Conservation (phyloP, 495 filamentous ascomycete species). For the Evansstolkia leycettana region DNA sequence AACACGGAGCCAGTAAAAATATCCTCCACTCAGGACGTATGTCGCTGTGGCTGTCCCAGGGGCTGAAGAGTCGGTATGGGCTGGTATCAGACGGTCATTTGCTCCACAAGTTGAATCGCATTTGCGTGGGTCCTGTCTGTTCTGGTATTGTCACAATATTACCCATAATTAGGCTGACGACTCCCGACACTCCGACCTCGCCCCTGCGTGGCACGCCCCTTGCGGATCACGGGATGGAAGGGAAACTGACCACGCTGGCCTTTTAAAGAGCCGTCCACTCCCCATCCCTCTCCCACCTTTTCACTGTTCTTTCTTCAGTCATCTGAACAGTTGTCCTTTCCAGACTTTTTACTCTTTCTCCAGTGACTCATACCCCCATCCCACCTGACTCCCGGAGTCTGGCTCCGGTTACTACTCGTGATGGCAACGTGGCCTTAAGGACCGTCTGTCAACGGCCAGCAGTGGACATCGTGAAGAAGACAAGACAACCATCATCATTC, state of each 20-base stretch:
- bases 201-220: too few relatives aligned
- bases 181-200: too few relatives aligned
- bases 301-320: neutral
- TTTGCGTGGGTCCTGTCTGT: too few relatives aligned
- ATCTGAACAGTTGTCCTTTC: slow-evolving; percentile 26
- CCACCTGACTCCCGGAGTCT: slow-evolving; percentile 3
- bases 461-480: neutral
- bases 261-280: slow-evolving; percentile 26
- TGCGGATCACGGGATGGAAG: too few relatives aligned
- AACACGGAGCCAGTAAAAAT: too few relatives aligned
- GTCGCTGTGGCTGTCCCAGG: too few relatives aligned
- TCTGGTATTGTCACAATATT: too few relatives aligned
- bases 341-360: slow-evolving; percentile 3
- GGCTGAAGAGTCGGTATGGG: too few relatives aligned
- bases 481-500: neutral
- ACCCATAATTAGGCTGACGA: too few relatives aligned
- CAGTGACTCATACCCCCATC: slow-evolving; percentile 13
- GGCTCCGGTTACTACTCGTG: slow-evolving; percentile 17
- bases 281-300: slow-evolving; percentile 5
- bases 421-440: slow-evolving; percentile 27
- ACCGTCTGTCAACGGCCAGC: neutral
- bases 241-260: slow-evolving; percentile 37
- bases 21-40: too few relatives aligned
- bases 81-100: too few relatives aligned
- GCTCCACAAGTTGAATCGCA: too few relatives aligned